Percentiles rank a stretch among this genome's conserved stretches.
Conservation (phyloP, 495 filamentous ascomycete species). For the Terfezia boudieri region DNA sequence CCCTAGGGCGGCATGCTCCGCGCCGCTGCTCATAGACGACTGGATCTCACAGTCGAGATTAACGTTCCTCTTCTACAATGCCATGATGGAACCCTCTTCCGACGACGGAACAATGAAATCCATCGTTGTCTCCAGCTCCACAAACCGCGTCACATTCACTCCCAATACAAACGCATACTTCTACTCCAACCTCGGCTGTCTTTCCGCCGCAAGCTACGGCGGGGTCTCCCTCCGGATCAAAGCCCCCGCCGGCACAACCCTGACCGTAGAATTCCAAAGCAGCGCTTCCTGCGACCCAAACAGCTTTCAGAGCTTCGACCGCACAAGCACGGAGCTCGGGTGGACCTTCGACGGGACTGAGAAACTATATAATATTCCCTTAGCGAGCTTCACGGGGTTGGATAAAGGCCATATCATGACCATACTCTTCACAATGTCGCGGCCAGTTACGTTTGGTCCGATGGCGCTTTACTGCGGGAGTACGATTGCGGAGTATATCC, state of each 20-base stretch:
- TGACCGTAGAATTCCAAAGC: constrained; percentile 31
- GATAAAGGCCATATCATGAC: constrained; percentile 30
- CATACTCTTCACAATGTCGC: constrained; percentile 27
- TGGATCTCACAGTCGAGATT: constrained; percentile 40
- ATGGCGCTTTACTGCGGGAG: constrained; percentile 38
- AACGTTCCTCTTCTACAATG: constrained; percentile 42
- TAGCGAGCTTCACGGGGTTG: constrained; percentile 29
- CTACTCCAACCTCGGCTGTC: constrained; percentile 34
- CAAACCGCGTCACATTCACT: constrained; percentile 32
- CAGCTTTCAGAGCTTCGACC: constrained; percentile 19
- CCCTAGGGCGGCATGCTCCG: constrained; percentile 21
- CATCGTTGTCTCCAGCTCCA: constrained; percentile 31
- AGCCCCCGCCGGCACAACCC: constrained; percentile 32
- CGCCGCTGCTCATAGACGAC: constrained; percentile 34
- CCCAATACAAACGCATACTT: constrained; percentile 32
- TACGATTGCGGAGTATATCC: constrained; percentile 28
- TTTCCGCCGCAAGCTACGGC: constrained; percentile 32
- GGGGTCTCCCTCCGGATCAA: constrained; percentile 36
- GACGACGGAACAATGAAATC: constrained; percentile 39
- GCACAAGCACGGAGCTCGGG: constrained; percentile 28
- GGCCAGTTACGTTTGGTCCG: constrained; percentile 30
- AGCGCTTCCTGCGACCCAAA: constrained; percentile 23
- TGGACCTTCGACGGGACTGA: constrained; percentile 40
- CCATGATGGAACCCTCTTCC: constrained; percentile 32
- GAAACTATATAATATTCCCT: constrained; percentile 36